Percentiles rank a stretch among this genome's conserved stretches.
Conservation (phyloP, 2,329 filamentous ascomycete genomes). For the Epichloe typhina region DNA sequence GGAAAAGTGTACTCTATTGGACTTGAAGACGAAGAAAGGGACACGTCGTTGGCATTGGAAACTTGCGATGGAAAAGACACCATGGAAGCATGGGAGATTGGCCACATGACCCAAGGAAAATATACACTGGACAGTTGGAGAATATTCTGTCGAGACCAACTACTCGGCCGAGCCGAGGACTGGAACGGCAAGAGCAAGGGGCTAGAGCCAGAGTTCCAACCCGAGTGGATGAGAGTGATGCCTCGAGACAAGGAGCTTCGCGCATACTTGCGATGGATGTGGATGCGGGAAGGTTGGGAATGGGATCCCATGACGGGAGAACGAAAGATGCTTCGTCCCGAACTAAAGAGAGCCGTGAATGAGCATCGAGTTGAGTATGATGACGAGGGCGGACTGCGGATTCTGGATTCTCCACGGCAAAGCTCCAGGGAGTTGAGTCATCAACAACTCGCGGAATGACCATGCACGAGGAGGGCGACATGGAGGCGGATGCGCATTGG, state of each 20-base stretch:
- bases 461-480: neutral
- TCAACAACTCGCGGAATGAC: neutral
- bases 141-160: conserved; percentile 76
- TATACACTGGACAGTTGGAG: conserved; percentile 87
- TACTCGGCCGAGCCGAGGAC: conserved; percentile 51
- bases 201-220: conserved; percentile 46
- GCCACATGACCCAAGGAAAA: conserved; percentile 66
- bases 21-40: neutral
- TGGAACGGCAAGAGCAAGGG: conserved; percentile 45
- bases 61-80: conserved; percentile 5
- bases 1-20: neutral
- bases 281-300: conserved; percentile 72
- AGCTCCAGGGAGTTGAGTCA: neutral
- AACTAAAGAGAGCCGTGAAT: conserved; percentile 42
- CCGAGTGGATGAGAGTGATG: conserved; percentile 81
- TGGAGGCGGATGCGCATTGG: neutral
- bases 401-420: conserved; percentile 17
- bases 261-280: conserved; percentile 80
- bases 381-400: conserved; percentile 32
- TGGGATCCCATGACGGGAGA: conserved; percentile 67
- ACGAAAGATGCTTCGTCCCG: conserved; percentile 35
- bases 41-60: neutral
- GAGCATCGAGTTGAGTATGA: conserved; percentile 45
- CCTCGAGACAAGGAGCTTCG: conserved; percentile 81
- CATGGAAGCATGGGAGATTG: conserved; percentile 61